A percentile compares a stretch with the other conserved stretches of the same genome.
These are phyloP conservation scores for Echites panduratus DNA, from an alignment of 257 asterid species.

Conservation along the genomic window DNA sequence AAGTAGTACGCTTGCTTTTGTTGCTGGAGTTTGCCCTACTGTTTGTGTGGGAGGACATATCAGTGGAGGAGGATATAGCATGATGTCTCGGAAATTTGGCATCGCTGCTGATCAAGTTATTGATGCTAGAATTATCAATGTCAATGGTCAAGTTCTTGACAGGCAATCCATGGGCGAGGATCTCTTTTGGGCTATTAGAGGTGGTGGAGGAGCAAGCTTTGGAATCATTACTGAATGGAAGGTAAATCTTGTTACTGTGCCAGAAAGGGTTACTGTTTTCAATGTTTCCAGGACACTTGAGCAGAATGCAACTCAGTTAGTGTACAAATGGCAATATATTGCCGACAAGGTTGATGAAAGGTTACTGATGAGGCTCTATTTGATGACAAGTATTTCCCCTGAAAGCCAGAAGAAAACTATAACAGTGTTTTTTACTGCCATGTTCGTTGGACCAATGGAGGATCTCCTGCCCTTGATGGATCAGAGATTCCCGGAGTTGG, in stretches of 20 bases:
- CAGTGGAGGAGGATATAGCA: conserved; percentile 48
- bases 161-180: conserved; percentile 46
- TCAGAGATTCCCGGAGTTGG: no score
- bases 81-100: conserved; percentile 33
- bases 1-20: no score
- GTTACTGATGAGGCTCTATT: conserved; percentile 18
- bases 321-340: no score
- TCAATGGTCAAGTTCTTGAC: conserved; percentile 27
- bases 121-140: conserved; percentile 31
- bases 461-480: no score
- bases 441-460: no score
- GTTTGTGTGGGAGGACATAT: conserved; percentile 3
- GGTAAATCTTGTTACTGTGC: conserved; percentile 27
- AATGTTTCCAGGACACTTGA: no score
- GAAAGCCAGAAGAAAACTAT: no score
- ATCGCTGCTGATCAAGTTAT: conserved; percentile 35
- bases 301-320: no score
- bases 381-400: no score
- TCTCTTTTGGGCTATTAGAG: conserved; percentile 48
- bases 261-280: conserved; percentile 24
- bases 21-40: no score
- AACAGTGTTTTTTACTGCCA: no score
- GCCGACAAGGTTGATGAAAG: background rate
- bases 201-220: conserved; percentile 45
- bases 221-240: conserved; percentile 40